These are phyloP conservation scores for Trametes pubescens DNA, from an alignment of 1,284 basidiomycete species.

Conservation along the genomic window DNA sequence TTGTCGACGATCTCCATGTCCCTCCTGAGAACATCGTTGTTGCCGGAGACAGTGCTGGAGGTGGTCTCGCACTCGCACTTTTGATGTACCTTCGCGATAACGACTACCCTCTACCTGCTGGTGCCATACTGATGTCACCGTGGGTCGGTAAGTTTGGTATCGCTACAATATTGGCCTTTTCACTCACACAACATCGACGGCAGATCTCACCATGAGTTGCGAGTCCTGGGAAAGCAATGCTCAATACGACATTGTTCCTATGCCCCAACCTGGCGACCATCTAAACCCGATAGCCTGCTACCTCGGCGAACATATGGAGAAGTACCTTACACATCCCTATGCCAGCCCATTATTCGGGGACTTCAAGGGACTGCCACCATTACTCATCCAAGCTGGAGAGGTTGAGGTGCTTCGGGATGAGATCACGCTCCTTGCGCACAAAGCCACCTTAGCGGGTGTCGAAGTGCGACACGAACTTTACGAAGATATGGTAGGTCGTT, in stretches of 20 bases:
- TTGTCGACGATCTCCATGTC: constrained; percentile 90
- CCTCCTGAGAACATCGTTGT: constrained; percentile 91
- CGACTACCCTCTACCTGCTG: constrained; percentile 80
- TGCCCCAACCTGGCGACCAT: constrained; percentile 80
- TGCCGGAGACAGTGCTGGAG: constrained; percentile 94
- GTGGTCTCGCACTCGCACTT: constrained; percentile 86
- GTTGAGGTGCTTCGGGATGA: constrained; percentile 95
- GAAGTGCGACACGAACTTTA: constrained; percentile 92
- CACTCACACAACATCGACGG: not conserved
- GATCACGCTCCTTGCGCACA: constrained; percentile 92
- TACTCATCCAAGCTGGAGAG: constrained; percentile 94
- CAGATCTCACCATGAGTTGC: constrained; percentile 94
- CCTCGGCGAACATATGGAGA: constrained; percentile 85
- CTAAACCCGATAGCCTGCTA: constrained; percentile 95
- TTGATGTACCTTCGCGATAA: constrained; percentile 94
- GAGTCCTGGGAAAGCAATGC: constrained; percentile 97
- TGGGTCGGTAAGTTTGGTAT: constrained; percentile 82
- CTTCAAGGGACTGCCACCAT: constrained; percentile 85
- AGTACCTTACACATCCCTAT: constrained; percentile 95
- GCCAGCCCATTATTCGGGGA: constrained; percentile 96
- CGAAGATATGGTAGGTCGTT: constrained; percentile 84
- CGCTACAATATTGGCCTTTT: not conserved
- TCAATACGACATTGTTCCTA: constrained; percentile 81
- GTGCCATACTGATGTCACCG: constrained; percentile 88
- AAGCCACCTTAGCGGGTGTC: constrained; percentile 89